These are phyloP conservation scores for Alternaria hordeiaustralica DNA, from an alignment of 2,329 filamentous ascomycete species.

Conservation along the genomic window DNA sequence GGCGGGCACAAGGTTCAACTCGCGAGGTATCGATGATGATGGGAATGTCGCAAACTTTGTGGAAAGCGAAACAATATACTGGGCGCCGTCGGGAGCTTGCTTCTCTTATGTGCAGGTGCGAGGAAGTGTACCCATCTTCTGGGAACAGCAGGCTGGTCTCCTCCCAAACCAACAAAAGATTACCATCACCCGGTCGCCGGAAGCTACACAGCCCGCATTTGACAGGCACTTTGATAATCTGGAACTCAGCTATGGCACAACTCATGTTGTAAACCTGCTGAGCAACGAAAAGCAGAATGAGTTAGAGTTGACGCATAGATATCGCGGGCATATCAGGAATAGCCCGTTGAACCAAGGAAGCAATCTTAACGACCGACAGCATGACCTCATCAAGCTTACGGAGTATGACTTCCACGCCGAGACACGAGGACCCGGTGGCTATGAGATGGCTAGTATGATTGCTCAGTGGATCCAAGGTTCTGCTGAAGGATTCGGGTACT, in stretches of 20 bases:
- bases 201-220: constrained; percentile 93
- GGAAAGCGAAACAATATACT: constrained; percentile 94
- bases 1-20: constrained; percentile 94
- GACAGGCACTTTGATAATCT: constrained; percentile 93
- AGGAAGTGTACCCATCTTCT: constrained; percentile 94
- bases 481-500: constrained; percentile 90
- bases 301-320: constrained; percentile 79
- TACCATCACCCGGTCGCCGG: constrained; percentile 81
- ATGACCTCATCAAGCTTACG: constrained; percentile 77
- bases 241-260: constrained; percentile 83
- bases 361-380: constrained; percentile 64
- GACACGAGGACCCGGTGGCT: constrained; percentile 83
- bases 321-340: constrained; percentile 76
- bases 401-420: constrained; percentile 98
- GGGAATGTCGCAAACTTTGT: constrained; percentile 98
- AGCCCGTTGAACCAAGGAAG: constrained; percentile 72
- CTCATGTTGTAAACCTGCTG: constrained; percentile 93
- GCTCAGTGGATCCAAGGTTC: constrained; percentile 78
- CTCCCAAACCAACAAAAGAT: constrained; percentile 95
- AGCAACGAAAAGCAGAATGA: constrained; percentile 88
- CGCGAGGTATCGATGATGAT: constrained; percentile 96
- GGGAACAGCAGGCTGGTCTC: constrained; percentile 90
- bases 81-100: constrained; percentile 75
- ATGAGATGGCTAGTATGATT: constrained; percentile 89
- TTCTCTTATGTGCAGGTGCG: constrained; percentile 95